Base-by-base conservation (phyloP, 352 stramenopile genomes). In the Pythium phragmiticola region DNA sequence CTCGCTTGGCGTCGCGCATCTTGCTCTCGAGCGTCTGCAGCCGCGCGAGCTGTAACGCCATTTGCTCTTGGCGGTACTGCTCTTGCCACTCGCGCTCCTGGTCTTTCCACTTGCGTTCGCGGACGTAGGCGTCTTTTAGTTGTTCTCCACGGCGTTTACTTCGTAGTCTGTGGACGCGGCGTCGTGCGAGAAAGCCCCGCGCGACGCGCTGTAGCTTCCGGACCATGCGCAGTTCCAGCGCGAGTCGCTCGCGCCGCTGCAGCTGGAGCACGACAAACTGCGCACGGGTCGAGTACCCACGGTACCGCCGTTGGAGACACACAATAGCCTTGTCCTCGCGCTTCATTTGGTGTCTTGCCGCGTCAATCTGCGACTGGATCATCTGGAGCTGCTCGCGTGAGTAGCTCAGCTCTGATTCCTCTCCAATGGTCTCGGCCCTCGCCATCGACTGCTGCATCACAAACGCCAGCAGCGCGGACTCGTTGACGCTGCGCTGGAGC, bases 1-100 rank as follows among this genome's bases (percentile, higher is more conserved):
- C 80, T 30, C 77, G 62, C 65, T 89, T 84, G n/a, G 80, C 84
- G 57, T 88, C 74, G 8, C 74, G 73, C n/a, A 85, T 58, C 37
- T 77, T 59, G 30, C 72, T 69, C 48, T 88, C 77, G 23, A 82
- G 62, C 30, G 72, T 57, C 23, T 82, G 70, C 0, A 81, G 57
- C 30, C 72, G 69, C 28, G 76, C 66, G 5, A 89, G 72, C 60
- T 85, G 74, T 7, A 85, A 55, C 58, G 84, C 71, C 63, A 86
- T 78, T 60, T 90, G 78, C 57, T 89, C 76, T 0, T 75, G 68
- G n/a, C 84, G 66, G 60, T 78, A 84, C 34, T 78, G 72, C 36
- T 90, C 77, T 66, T 82, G 72, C 67, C 77, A 89, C 41, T 58
- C 65, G 30, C 62, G 51, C 65, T 76, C 65, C 41, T 90, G 74